Percentiles rank a stretch among this genome's conserved stretches.
Evolutionary conservation across 2,329 filamentous ascomycete species (phyloP).

Genomic region (Colletotrichum spinosum): DNA sequence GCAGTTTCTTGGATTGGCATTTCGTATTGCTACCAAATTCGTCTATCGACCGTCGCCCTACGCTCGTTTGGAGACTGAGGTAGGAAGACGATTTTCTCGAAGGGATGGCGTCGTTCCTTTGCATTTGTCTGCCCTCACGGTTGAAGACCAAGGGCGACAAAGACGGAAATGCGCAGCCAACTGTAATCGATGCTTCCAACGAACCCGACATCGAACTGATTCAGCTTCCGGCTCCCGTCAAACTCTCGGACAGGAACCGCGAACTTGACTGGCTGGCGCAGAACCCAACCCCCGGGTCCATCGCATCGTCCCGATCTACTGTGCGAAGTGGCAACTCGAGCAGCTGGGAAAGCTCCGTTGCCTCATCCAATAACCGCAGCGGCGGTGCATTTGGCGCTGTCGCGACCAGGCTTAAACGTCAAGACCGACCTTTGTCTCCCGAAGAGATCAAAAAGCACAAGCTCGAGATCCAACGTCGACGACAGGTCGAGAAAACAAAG

Average conservation of each 20-base stretch:
- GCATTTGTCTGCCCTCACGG: constrained; percentile 1
- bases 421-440: constrained; percentile 60
- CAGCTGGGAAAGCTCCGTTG: too few species aligned
- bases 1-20: constrained; percentile 33
- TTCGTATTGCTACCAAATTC: constrained; percentile 29
- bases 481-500: constrained; percentile 1
- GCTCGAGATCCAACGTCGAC: neutral
- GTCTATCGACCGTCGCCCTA: constrained; percentile 24
- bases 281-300: constrained; percentile 13
- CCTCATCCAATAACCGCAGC: constrained; percentile 40
- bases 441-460: constrained; percentile 41
- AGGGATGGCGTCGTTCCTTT: constrained; percentile 25
- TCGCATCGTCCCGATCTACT: constrained; percentile 22
- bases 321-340: constrained; percentile 16
- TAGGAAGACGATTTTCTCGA: neutral
- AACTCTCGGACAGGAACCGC: constrained; percentile 22
- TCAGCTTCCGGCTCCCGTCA: constrained; percentile 23
- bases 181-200: neutral
- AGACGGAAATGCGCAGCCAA: neutral
- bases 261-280: constrained; percentile 19
- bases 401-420: constrained; percentile 47
- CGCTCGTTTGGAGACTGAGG: constrained; percentile 31
- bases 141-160: neutral
- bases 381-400: constrained; percentile 59
- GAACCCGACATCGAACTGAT: constrained; percentile 2